Percentiles rank a stretch among this genome's conserved stretches.
These are phyloP conservation scores for Lepraria neglecta DNA, from an alignment of 495 filamentous ascomycete genomes.

Conservation along the genomic window DNA sequence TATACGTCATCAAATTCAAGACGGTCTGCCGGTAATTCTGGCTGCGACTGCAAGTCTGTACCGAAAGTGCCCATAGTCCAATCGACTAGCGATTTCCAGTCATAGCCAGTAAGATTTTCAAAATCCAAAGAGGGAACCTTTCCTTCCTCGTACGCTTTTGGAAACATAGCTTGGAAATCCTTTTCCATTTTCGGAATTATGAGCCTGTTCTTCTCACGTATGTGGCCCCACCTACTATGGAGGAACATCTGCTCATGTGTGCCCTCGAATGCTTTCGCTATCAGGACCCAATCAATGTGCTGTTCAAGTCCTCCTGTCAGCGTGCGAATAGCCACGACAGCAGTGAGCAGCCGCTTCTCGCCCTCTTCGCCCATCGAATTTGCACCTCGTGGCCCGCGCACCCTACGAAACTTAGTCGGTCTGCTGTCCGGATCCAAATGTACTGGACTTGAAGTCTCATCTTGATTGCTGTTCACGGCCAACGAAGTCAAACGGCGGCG, in stretches of 20 bases:
- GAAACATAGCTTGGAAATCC: slow-evolving; percentile 71
- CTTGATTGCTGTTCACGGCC: neutral
- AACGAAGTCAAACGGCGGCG: slow-evolving; percentile 19
- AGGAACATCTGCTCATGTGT: slow-evolving; percentile 52
- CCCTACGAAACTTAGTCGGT: slow-evolving; percentile 18
- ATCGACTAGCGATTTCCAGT: slow-evolving; percentile 67
- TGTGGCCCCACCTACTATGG: slow-evolving; percentile 52
- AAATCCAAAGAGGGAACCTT: slow-evolving; percentile 67
- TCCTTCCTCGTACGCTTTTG: slow-evolving; percentile 65
- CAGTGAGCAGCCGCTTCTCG: slow-evolving; percentile 49
- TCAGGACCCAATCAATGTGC: slow-evolving; percentile 66
- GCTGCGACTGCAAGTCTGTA: slow-evolving; percentile 36
- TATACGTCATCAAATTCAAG: slow-evolving; percentile 46
- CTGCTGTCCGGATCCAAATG: neutral
- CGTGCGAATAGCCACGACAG: slow-evolving; percentile 66
- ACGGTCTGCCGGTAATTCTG: slow-evolving; percentile 47
- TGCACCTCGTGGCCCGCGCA: slow-evolving; percentile 12
- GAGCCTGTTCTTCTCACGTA: slow-evolving; percentile 52
- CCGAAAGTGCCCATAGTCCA: slow-evolving; percentile 59
- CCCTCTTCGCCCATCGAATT: slow-evolving; percentile 15
- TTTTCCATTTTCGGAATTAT: slow-evolving; percentile 61
- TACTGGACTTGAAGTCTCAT: neutral
- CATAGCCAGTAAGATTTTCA: slow-evolving; percentile 60
- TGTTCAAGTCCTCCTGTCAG: slow-evolving; percentile 67
- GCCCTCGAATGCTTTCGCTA: slow-evolving; percentile 56